These are phyloP conservation scores for Suillus decipiens DNA, from an alignment of 768 basidiomycete genomes.

Conservation along the genomic window DNA sequence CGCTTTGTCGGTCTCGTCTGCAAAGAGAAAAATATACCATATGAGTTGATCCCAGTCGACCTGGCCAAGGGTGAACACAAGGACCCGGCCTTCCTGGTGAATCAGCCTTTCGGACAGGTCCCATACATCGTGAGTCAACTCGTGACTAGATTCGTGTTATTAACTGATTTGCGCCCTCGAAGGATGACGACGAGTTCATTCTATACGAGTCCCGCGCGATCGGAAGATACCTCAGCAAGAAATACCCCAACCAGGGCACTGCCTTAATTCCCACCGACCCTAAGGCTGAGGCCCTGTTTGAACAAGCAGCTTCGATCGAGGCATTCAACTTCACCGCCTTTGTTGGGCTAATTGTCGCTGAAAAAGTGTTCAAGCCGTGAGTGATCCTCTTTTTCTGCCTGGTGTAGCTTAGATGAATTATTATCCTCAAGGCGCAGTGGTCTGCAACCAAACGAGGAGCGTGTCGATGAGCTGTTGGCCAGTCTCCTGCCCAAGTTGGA, in stretches of 20 bases:
- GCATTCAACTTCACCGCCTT: conserved; percentile 47
- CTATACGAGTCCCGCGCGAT: conserved; percentile 68
- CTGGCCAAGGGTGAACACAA: conserved; percentile 49
- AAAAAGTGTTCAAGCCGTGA: conserved; percentile 56
- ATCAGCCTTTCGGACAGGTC: conserved; percentile 62
- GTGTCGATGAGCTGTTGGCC: conserved; percentile 15
- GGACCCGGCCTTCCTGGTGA: conserved; percentile 38
- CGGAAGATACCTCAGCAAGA: conserved; percentile 54
- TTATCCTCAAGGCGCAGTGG: conserved; percentile 20
- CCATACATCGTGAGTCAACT: conserved; percentile 41
- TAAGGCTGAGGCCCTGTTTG: conserved; percentile 34
- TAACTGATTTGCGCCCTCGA: not conserved
- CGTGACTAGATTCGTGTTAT: not conserved
- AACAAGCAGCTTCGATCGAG: conserved; percentile 48
- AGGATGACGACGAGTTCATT: conserved; percentile 64
- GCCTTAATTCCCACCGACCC: conserved; percentile 49
- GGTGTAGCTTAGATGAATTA: conserved; percentile 5
- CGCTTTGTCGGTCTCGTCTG: conserved; percentile 51
- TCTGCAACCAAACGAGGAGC: conserved; percentile 23
- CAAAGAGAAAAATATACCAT: conserved; percentile 59
- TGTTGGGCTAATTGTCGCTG: conserved; percentile 40
- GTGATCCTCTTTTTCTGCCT: conserved; percentile 16
- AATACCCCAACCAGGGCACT: conserved; percentile 53
- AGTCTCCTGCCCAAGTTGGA: conserved; percentile 40
- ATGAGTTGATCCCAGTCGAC: conserved; percentile 49